These are phyloP conservation scores for Cyberlindnera euphorbiiphila DNA, from an alignment of 805 yeast genomes.

Conservation along the genomic window DNA sequence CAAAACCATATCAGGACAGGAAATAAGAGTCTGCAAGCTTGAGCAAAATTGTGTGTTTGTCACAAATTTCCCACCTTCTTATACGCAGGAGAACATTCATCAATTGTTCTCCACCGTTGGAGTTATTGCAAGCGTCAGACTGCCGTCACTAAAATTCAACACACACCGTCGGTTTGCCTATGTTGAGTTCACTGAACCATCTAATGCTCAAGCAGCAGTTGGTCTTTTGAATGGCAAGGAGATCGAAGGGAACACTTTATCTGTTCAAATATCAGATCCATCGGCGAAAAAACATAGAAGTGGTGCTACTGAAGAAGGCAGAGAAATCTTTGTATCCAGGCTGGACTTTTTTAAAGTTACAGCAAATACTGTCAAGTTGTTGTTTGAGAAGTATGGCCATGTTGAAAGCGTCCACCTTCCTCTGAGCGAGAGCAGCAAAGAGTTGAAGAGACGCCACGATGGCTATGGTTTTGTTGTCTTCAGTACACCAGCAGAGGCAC, in stretches of 20 bases:
- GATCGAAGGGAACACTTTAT: constrained; percentile 38
- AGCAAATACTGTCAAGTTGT: constrained; percentile 34
- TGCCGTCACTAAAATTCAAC: constrained; percentile 59
- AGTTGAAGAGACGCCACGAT: constrained; percentile 36
- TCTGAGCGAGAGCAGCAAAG: constrained; percentile 26
- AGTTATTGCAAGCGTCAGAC: constrained; percentile 45
- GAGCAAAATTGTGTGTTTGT: constrained; percentile 60
- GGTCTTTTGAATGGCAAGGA: constrained; percentile 36
- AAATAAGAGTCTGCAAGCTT: constrained; percentile 43
- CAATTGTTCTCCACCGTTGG: constrained; percentile 40
- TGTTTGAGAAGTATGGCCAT: constrained; percentile 48
- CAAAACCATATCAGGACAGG: constrained; percentile 41
- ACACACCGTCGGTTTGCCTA: constrained; percentile 69
- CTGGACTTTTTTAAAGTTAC: constrained; percentile 43
- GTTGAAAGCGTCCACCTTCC: constrained; percentile 54
- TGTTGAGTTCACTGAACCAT: constrained; percentile 46
- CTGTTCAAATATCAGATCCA: constrained; percentile 64
- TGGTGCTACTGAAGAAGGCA: constrained; percentile 47
- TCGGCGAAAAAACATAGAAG: constrained; percentile 36
- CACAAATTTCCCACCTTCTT: constrained; percentile 66
- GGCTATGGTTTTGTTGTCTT: constrained; percentile 69
- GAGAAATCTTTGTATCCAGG: constrained; percentile 55
- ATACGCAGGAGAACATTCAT: constrained; percentile 36
- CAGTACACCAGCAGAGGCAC: constrained; percentile 40
- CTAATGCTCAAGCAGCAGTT: constrained; percentile 44